Evolutionary conservation across 371 early-diverging fungal species (phyloP).

Genomic region (Circinella umbellata): DNA sequence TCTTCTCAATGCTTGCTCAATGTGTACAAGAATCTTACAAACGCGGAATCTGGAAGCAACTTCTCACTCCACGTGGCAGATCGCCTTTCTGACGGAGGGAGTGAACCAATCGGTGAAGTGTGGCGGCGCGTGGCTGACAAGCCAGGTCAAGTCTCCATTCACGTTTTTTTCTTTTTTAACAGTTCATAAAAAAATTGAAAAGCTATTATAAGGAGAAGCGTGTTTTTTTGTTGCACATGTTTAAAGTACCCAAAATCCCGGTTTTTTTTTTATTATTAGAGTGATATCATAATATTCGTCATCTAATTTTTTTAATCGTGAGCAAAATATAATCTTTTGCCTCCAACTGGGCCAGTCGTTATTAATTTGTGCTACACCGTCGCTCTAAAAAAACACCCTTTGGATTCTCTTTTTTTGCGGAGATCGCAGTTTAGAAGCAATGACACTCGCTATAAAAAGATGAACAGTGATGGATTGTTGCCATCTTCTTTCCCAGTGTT

Average conservation of each 20-base stretch:
- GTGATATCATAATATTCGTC: conserved; percentile 10
- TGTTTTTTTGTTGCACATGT: too few relatives aligned
- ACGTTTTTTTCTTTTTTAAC: not conserved
- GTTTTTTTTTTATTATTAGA: not conserved
- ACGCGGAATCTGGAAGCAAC: not conserved
- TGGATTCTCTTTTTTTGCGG: conserved; percentile 1
- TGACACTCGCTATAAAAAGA: conserved; percentile 5
- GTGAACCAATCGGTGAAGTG: conserved; percentile 8
- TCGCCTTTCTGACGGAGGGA: not conserved
- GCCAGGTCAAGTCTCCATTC: not conserved
- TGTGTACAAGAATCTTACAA: too few relatives aligned
- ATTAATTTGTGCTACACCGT: conserved; percentile 16
- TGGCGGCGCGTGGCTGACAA: conserved; percentile 9
- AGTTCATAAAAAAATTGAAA: too few relatives aligned
- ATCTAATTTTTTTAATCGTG: conserved; percentile 12
- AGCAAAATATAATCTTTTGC: conserved; percentile 9
- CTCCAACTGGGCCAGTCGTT: conserved; percentile 13
- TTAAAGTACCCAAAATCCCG: not conserved
- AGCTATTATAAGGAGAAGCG: too few relatives aligned
- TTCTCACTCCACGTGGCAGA: not conserved
- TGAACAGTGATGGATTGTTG: not conserved
- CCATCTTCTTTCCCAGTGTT: not conserved
- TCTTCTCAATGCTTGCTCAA: too few relatives aligned
- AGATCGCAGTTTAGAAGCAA: conserved; percentile 10
- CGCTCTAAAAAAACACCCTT: conserved; percentile 5